Percentiles rank a stretch among this genome's conserved stretches.
phyloP scores from a whole-genome alignment of 2,329 filamentous ascomycete genomes.

The Aspergillus pseudonomiae region DNA sequence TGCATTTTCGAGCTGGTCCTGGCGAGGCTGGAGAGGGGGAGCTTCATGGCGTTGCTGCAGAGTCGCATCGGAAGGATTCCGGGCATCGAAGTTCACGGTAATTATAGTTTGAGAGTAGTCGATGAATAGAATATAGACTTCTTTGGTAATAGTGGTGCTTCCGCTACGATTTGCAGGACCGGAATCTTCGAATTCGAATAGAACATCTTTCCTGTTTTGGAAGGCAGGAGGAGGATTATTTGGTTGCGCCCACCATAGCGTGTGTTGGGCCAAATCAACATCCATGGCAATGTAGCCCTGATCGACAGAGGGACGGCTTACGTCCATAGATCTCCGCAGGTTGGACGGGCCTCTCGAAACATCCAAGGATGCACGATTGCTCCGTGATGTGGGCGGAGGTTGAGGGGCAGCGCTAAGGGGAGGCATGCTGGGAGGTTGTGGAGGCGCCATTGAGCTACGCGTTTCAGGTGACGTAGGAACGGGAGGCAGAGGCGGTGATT shows the following conservation, averaged over 20 bases:
- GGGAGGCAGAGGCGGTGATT: constrained; percentile 35
- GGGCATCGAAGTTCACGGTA: constrained; percentile 75
- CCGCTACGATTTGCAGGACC: constrained; percentile 70
- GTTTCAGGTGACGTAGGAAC: constrained; percentile 41
- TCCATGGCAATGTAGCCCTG: constrained; percentile 86
- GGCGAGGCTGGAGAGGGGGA: constrained; percentile 78
- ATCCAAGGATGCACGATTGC: constrained; percentile 66
- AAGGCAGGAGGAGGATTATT: constrained; percentile 79
- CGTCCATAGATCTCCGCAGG: constrained; percentile 71
- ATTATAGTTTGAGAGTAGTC: constrained; percentile 96
- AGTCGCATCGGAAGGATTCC: constrained; percentile 70
- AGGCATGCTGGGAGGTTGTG: constrained; percentile 41
- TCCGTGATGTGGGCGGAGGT: constrained; percentile 49
- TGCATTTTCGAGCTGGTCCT: constrained; percentile 89
- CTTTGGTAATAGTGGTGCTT: constrained; percentile 72
- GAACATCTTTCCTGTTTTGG: constrained; percentile 79
- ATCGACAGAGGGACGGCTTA: constrained; percentile 72
- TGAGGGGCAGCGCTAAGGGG: constrained; percentile 40
- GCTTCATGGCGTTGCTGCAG: constrained; percentile 85
- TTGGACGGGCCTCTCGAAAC: constrained; percentile 56
- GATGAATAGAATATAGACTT: constrained; percentile 85
- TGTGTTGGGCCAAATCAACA: constrained; percentile 73
- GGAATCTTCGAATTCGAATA: constrained; percentile 80
- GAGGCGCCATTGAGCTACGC: constrained; percentile 52
- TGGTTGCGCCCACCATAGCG: constrained; percentile 85